phyloP scores from a whole-genome alignment of 2,329 filamentous ascomycete species.

The Cercospora canescens region DNA sequence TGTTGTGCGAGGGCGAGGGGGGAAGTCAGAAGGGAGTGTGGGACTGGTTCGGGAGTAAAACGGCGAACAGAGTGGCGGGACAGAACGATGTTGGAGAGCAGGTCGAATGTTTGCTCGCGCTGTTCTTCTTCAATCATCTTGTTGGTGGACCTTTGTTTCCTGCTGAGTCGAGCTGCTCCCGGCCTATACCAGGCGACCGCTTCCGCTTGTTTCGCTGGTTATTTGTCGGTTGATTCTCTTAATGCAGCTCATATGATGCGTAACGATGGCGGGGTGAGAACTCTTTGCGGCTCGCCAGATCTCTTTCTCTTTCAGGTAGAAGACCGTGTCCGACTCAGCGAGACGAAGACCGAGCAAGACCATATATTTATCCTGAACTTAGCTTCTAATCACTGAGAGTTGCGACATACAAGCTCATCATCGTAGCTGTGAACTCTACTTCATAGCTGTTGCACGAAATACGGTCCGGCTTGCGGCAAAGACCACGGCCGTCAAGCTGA shows the following conservation, averaged over 20 bases:
- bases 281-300: too few relatives aligned
- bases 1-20: slow-evolving; percentile 20
- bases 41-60: slow-evolving; percentile 17
- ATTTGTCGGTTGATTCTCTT: neutral
- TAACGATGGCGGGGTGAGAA: neutral
- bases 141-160: neutral
- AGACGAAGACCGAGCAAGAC: too few relatives aligned
- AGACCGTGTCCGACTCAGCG: too few relatives aligned
- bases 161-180: too few relatives aligned
- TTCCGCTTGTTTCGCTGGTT: neutral
- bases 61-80: slow-evolving; percentile 16
- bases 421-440: neutral
- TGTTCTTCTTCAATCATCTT: neutral
- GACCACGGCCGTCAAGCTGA: neutral
- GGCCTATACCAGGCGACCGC: too few relatives aligned
- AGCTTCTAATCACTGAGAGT: too few relatives aligned
- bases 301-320: too few relatives aligned
- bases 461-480: neutral
- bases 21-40: slow-evolving; percentile 9
- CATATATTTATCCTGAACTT: too few relatives aligned
- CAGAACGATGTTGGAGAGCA: slow-evolving; percentile 8
- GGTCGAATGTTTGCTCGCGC: neutral
- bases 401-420: neutral
- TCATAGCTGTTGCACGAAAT: neutral
- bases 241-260: neutral